Percentiles rank a stretch among this genome's conserved stretches.
These are phyloP conservation scores for Neurospora sublineolata DNA, from an alignment of 495 filamentous ascomycete genomes.

Conservation along the genomic window DNA sequence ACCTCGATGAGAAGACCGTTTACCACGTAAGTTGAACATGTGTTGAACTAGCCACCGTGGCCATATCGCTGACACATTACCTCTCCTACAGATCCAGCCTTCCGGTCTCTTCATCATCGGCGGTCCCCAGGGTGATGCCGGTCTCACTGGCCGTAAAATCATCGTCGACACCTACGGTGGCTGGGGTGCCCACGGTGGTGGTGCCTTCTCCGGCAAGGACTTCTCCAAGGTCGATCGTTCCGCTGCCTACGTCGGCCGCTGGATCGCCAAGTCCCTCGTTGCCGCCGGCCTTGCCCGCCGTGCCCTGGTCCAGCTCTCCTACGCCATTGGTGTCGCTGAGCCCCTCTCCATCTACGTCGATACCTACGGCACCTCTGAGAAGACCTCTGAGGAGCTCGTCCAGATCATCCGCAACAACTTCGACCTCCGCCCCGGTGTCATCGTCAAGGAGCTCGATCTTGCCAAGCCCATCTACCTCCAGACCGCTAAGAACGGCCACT, in stretches of 20 bases:
- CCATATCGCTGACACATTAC: slow-evolving; percentile 15
- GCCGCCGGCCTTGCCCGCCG: slow-evolving; percentile 78
- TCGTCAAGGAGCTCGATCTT: slow-evolving; percentile 93
- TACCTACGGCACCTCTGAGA: slow-evolving; percentile 68
- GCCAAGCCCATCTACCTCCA: slow-evolving; percentile 93
- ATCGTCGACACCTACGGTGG: slow-evolving; percentile 99
- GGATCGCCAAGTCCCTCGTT: slow-evolving; percentile 97
- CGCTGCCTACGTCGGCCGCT: slow-evolving; percentile 91
- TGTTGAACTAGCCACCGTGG: neutral
- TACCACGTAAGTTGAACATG: slow-evolving; percentile 60
- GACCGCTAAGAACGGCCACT: slow-evolving; percentile 99
- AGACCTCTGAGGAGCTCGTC: slow-evolving; percentile 69
- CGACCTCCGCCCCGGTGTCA: slow-evolving; percentile 92
- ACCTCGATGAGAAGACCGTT: slow-evolving; percentile 81
- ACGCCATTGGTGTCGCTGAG: slow-evolving; percentile 97
- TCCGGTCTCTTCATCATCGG: slow-evolving; percentile 98
- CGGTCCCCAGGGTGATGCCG: slow-evolving; percentile 96
- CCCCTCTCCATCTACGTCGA: slow-evolving; percentile 87
- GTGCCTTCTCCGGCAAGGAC: slow-evolving; percentile 99
- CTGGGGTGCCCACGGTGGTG: slow-evolving; percentile 98
- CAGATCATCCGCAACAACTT: slow-evolving; percentile 92
- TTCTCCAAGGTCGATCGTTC: slow-evolving; percentile 99
- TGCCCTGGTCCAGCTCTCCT: slow-evolving; percentile 91
- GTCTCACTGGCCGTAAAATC: slow-evolving; percentile 98
- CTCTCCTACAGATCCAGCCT: slow-evolving; percentile 64